These are phyloP conservation scores for Rhododendron simsii DNA, from an alignment of 148 eudicot species.

Conservation along the genomic window DNA sequence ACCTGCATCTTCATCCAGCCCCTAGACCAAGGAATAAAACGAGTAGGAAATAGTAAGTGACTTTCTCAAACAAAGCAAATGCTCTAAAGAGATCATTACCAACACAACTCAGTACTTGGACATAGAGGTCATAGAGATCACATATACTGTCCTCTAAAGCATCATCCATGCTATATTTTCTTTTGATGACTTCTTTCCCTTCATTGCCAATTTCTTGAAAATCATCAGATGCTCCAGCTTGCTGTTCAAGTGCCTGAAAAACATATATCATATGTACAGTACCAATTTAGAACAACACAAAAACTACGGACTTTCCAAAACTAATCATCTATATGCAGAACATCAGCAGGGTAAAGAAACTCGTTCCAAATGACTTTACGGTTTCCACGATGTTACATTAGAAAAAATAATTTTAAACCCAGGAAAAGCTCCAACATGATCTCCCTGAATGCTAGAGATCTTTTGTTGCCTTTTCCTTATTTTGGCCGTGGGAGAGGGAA, in stretches of 20 bases:
- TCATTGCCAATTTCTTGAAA: slow-evolving; percentile 51
- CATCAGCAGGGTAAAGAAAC: background rate
- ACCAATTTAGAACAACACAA: background rate
- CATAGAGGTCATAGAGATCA: slow-evolving; percentile 85
- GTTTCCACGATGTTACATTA: background rate
- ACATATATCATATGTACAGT: background rate
- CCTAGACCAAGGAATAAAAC: slow-evolving; percentile 38
- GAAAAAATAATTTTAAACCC: background rate
- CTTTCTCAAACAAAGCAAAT: background rate
- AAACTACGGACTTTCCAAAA: background rate
- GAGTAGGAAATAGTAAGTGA: slow-evolving; percentile 11
- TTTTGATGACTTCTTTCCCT: slow-evolving; percentile 49
- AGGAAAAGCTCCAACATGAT: background rate
- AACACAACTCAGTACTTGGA: slow-evolving; percentile 51
- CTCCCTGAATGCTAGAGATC: background rate
- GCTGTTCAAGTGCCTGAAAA: slow-evolving; percentile 59
- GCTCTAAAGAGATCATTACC: background rate
- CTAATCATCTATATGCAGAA: background rate
- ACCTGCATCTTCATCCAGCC: slow-evolving; percentile 88
- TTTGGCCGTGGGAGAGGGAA: background rate
- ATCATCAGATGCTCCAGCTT: slow-evolving; percentile 62
- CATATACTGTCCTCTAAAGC: slow-evolving; percentile 87
- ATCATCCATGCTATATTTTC: slow-evolving; percentile 63
- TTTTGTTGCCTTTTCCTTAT: background rate
- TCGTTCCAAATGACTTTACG: background rate